These are phyloP conservation scores for Onygenales sp. DNA, from an alignment of 2,329 filamentous ascomycete species.

Conservation along the genomic window DNA sequence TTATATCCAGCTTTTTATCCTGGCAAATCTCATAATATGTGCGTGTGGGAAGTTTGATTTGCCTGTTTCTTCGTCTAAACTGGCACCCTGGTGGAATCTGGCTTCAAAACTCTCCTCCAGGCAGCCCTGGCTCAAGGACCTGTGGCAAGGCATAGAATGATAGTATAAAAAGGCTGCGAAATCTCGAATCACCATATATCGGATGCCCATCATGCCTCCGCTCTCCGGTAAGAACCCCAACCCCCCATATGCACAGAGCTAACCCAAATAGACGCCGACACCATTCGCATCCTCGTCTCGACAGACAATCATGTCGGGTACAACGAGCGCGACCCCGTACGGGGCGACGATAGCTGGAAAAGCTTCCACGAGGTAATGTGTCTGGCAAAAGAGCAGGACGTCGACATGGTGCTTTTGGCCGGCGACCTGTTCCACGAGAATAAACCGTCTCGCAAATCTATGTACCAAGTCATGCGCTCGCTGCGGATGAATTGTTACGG, in stretches of 20 bases:
- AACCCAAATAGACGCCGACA: slow-evolving; percentile 52
- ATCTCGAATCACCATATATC: too few relatives aligned
- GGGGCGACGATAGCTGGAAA: slow-evolving; percentile 95
- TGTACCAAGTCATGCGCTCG: slow-evolving; percentile 96
- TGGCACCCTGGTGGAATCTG: too few relatives aligned
- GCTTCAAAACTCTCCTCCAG: too few relatives aligned
- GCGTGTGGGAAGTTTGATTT: too few relatives aligned
- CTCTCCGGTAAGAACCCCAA: slow-evolving; percentile 17
- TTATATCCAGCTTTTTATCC: too few relatives aligned
- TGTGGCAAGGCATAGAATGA: too few relatives aligned
- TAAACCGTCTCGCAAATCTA: slow-evolving; percentile 86
- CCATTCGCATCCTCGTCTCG: slow-evolving; percentile 85
- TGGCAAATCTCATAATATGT: too few relatives aligned
- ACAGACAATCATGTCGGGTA: slow-evolving; percentile 98
- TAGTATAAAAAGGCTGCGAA: too few relatives aligned
- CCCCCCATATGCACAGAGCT: not conserved
- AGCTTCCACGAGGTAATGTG: slow-evolving; percentile 94
- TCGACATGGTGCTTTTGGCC: slow-evolving; percentile 93
- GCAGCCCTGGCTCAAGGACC: too few relatives aligned
- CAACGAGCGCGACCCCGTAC: slow-evolving; percentile 82
- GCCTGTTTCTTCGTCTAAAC: too few relatives aligned
- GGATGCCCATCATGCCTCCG: slow-evolving; percentile 15
- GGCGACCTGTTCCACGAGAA: slow-evolving; percentile 98
- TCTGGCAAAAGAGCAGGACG: slow-evolving; percentile 74
- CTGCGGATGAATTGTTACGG: slow-evolving; percentile 88